phyloP scores from a whole-genome alignment of 345 rosid species.

The Bruguiera parviflora region DNA sequence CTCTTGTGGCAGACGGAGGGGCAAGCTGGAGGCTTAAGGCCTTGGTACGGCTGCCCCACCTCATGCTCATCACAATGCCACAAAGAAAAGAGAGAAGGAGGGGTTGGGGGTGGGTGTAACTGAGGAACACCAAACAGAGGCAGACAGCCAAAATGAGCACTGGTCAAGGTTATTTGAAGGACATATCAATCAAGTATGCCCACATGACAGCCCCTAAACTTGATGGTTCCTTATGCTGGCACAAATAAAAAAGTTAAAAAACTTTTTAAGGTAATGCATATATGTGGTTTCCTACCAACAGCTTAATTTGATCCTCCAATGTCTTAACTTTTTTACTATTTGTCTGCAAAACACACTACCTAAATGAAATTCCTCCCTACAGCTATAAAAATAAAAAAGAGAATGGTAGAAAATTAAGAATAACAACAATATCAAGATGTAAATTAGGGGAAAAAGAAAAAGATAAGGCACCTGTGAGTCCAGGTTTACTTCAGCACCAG shows the following conservation, averaged over 20 bases:
- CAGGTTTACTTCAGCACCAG: conserved; percentile 88
- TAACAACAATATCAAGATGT: no score
- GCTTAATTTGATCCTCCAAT: no score
- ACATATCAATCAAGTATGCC: conserved; percentile 49
- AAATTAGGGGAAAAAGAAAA: background rate
- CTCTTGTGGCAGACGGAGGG: conserved; percentile 85
- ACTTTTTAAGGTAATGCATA: no score
- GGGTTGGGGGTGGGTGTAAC: background rate
- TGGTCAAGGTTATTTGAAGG: conserved; percentile 54
- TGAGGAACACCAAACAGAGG: conserved; percentile 28
- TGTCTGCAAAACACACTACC: no score
- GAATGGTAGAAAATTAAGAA: no score
- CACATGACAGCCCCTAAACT: conserved; percentile 67
- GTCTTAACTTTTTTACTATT: no score
- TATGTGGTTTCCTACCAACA: no score
- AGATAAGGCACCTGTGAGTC: conserved; percentile 67
- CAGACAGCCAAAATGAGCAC: conserved; percentile 32
- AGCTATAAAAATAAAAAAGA: no score
- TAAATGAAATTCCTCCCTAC: no score
- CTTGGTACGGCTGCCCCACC: conserved; percentile 63
- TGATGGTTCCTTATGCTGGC: conserved; percentile 63
- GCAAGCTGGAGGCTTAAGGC: conserved; percentile 93
- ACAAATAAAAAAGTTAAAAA: conserved; percentile 45
- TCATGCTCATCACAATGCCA: conserved; percentile 80
- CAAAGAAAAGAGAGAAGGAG: conserved; percentile 54